Conservation (phyloP, 2,329 filamentous ascomycete species). For the Ceratocystis albifundus region DNA sequence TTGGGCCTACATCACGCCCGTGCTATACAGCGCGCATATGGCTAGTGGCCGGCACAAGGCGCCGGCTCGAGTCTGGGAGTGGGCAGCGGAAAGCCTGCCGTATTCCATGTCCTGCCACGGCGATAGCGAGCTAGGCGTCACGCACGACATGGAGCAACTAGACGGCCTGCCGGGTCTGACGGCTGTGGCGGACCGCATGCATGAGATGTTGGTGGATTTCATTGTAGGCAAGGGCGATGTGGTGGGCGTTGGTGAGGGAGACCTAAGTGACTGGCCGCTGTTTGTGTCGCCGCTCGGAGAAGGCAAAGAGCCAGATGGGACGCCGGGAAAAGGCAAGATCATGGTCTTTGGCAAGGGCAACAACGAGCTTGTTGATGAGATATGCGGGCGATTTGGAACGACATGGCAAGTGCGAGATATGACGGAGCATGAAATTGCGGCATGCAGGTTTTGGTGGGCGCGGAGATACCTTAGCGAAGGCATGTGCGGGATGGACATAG, state of each 20-base stretch:
- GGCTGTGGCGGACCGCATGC: conserved; percentile 35
- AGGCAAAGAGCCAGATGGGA: conserved; percentile 18
- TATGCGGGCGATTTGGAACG: conserved; percentile 32
- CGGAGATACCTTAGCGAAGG: conserved; percentile 40
- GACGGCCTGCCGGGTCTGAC: conserved; percentile 31
- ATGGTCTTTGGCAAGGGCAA: conserved; percentile 51
- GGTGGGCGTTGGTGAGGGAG: conserved; percentile 24
- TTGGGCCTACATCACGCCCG: conserved; percentile 53
- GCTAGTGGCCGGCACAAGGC: neutral
- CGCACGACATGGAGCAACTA: conserved; percentile 34
- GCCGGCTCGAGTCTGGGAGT: conserved; percentile 47
- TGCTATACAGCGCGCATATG: conserved; percentile 47
- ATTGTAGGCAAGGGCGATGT: conserved; percentile 27
- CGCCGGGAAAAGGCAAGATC: conserved; percentile 30
- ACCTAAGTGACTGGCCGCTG: conserved; percentile 32
- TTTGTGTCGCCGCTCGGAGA: conserved; percentile 34
- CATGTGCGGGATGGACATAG: conserved; percentile 1
- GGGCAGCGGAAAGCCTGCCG: conserved; percentile 36
- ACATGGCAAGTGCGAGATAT: conserved; percentile 35
- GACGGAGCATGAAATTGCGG: conserved; percentile 36
- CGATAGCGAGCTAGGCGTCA: conserved; percentile 36
- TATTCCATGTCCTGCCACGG: conserved; percentile 38
- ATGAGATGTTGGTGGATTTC: conserved; percentile 33
- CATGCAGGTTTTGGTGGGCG: conserved; percentile 52
- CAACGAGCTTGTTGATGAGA: conserved; percentile 37